Base-by-base conservation (phyloP, 192 early-diverging fungal species). In the Umbelopsis isabellina region DNA sequence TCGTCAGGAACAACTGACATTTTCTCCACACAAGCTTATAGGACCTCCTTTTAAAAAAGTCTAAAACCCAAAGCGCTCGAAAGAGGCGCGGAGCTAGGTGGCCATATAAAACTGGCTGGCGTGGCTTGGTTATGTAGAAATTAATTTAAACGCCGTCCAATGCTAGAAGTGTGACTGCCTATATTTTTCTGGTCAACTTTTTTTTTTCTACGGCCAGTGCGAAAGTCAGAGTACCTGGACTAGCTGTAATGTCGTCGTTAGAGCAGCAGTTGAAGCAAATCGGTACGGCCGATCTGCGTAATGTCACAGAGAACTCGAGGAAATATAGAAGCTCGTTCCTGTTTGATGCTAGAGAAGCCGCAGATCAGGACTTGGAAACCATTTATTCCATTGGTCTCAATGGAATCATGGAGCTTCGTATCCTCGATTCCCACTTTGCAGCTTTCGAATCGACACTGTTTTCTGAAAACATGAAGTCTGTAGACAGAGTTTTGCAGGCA, bases 361-460 rank as follows among this genome's bases (percentile, higher is more conserved):
- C 94, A 4, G 92, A 97, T 72, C 86, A 94, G 67, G 95, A 97
- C 80, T 80, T 84, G 61, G 94, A 97, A 67, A 91, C 91, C 37
- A 88, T 98, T 66, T 94, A 91, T 72, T 87, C 89, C 50, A 89
- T 98, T 71, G 95, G 92, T 10, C 79, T 81, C 58, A 88, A 88
- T 69, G 95, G 94, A 25, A 85, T 96, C 18, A 72, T 84, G 41
- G 93, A 95, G 69, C 85, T 98, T 49, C 73, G 80, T 6, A 82
- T 85, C 48, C 73, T 90, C 20, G 89, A 95, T 80, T 51, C 74
- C 25, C 72, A 76, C 20, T 95, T 98, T 67, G 70, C 66, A 16
- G 69, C 79, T 10, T 97, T 90, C 71, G 88, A 92, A 41, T 68
- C 74, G 25, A 88, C 91, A 4, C 79, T 99, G 11, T 98, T 98